A percentile compares a stretch with the other conserved stretches of the same genome.
Conservation (phyloP, 148 eudicot species). For the Fagopyrum homotropicum region DNA sequence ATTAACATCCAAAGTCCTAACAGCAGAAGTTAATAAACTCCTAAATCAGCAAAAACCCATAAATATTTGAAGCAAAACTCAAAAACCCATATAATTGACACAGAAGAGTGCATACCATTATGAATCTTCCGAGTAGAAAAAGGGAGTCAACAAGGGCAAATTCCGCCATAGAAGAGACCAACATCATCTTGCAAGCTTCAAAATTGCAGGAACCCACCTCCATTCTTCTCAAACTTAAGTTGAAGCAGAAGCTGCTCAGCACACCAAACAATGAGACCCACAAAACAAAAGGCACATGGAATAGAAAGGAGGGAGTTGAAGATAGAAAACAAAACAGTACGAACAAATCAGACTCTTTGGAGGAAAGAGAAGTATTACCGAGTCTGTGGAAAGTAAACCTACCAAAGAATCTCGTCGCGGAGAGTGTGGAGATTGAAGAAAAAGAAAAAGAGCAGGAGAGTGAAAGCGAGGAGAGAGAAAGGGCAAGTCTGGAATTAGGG, state of each 20-base stretch:
- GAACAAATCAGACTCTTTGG: background rate
- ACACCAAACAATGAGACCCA: constrained; percentile 7
- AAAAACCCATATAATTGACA: constrained; percentile 12
- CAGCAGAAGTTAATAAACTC: background rate
- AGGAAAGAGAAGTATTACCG: constrained; percentile 7
- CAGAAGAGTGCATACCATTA: constrained; percentile 31
- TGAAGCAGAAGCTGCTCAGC: constrained; percentile 17
- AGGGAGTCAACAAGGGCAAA: constrained; percentile 32
- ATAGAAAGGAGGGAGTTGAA: background rate
- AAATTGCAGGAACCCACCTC: constrained; percentile 35
- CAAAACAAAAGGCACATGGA: background rate
- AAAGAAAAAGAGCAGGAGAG: background rate
- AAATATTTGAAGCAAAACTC: background rate
- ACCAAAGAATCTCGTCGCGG: background rate
- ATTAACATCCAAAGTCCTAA: background rate
- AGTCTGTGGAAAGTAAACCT: constrained; percentile 7
- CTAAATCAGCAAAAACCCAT: constrained; percentile 11
- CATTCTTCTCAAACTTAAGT: constrained; percentile 24
- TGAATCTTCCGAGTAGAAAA: constrained; percentile 48
- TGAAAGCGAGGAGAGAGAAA: constrained; percentile 8
- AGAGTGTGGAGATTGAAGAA: background rate
- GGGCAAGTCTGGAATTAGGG: constrained; percentile 9
- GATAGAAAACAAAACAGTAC: background rate
- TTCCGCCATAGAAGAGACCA: constrained; percentile 31
- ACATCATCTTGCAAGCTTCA: constrained; percentile 24